Evolutionary conservation across 208 protist genomes (phyloP).

Genomic region (Acanthamoeba healyi): DNA sequence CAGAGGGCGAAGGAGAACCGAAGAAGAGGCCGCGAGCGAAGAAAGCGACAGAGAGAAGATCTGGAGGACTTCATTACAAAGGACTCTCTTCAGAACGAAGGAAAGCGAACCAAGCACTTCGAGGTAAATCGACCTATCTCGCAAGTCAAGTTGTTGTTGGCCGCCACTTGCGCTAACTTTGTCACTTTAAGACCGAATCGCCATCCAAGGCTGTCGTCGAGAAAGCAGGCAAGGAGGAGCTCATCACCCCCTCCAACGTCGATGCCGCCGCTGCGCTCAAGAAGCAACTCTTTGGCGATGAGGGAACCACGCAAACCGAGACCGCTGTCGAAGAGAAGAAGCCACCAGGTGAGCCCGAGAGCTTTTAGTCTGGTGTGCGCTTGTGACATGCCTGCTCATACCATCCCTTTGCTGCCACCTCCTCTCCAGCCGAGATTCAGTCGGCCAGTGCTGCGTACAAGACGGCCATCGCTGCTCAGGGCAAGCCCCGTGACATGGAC

Average conservation of each 20-base stretch:
- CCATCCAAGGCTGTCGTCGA: background rate
- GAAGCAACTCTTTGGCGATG: background rate
- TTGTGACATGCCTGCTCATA: no score
- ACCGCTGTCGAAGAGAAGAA: no score
- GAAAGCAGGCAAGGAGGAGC: background rate
- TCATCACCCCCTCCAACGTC: background rate
- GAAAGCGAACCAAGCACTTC: background rate
- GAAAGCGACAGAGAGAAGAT: constrained; percentile 73
- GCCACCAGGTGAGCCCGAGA: no score
- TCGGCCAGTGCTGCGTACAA: background rate
- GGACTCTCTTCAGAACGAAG: constrained; percentile 49
- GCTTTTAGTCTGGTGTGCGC: no score
- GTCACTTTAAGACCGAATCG: background rate
- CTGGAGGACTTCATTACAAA: background rate
- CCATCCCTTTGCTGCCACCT: no score
- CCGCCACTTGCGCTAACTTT: no score
- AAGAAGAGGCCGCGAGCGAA: constrained; percentile 71
- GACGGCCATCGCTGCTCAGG: background rate
- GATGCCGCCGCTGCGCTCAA: background rate
- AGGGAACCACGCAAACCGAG: no score
- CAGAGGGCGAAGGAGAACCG: constrained; percentile 22
- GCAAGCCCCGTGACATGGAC: background rate
- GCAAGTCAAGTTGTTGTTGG: no score
- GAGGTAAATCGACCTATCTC: no score
- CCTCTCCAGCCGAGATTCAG: background rate